Conservation (phyloP, 2,329 filamentous ascomycete species). For the Sclerotinia sclerotiorum region DNA sequence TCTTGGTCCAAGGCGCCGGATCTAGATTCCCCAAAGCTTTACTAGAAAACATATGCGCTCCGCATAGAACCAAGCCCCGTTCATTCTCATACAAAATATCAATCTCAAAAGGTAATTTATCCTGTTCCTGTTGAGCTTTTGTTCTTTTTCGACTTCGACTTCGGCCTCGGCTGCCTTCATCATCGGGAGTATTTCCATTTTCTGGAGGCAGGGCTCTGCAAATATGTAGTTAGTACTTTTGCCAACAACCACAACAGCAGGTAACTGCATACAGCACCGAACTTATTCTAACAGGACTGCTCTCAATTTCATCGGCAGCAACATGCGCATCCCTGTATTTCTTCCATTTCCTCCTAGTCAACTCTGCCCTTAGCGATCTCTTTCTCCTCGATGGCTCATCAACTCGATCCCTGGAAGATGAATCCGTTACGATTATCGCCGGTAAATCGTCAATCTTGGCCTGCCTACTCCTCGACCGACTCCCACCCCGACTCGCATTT, state of each 20-base stretch:
- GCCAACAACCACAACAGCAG: neutral
- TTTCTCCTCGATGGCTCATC: constrained; percentile 34
- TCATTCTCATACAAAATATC: constrained; percentile 97
- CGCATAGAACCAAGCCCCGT: constrained; percentile 84
- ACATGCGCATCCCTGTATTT: constrained; percentile 43
- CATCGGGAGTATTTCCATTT: neutral
- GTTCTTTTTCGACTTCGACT: constrained; percentile 17
- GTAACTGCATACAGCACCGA: constrained; percentile 11
- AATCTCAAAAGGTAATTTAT: constrained; percentile 52
- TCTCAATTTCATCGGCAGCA: constrained; percentile 25
- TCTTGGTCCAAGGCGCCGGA: constrained; percentile 82
- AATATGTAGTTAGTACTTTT: neutral
- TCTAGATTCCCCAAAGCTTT: constrained; percentile 84
- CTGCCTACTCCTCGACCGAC: constrained; percentile 25
- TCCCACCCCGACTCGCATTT: constrained; percentile 23
- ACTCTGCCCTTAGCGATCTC: constrained; percentile 32
- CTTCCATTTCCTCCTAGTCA: constrained; percentile 36
- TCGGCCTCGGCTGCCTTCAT: constrained; percentile 29
- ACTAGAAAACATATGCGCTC: constrained; percentile 83
- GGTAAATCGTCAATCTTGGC: neutral
- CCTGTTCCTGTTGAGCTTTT: constrained; percentile 13
- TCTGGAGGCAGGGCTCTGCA: constrained; percentile 19
- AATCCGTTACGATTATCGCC: constrained; percentile 28
- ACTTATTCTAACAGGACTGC: constrained; percentile 7
- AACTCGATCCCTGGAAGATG: constrained; percentile 33